phyloP scores from a whole-genome alignment of 2,329 filamentous ascomycete genomes.

The Pyrenochaeta sp. region DNA sequence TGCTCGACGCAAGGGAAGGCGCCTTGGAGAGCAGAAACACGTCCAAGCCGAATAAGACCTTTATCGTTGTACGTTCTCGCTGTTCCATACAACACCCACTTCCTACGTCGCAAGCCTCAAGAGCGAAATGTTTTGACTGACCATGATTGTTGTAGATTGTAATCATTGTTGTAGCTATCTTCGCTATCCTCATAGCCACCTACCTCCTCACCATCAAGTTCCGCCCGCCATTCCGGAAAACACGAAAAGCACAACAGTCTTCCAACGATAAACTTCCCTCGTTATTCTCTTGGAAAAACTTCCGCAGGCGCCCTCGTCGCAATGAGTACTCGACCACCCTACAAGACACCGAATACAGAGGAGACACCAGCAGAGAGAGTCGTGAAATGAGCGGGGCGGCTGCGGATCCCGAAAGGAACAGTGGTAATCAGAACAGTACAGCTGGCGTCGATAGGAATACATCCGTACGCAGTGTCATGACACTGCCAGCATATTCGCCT shows the following conservation, averaged over 20 bases:
- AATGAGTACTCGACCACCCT: constrained; percentile 45
- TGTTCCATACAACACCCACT: background rate
- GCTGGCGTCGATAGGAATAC: constrained; percentile 77
- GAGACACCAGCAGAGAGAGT: constrained; percentile 28
- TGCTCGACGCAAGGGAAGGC: constrained; percentile 26
- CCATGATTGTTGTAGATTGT: constrained; percentile 28
- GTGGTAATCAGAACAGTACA: constrained; percentile 44
- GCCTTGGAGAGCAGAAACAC: constrained; percentile 29
- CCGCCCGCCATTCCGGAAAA: constrained; percentile 22
- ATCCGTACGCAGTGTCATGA: constrained; percentile 92
- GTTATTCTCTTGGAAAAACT: constrained; percentile 41
- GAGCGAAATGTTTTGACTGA: constrained; percentile 13
- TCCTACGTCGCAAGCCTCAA: background rate
- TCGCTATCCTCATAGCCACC: constrained; percentile 43
- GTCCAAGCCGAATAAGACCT: constrained; percentile 31
- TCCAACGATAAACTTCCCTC: constrained; percentile 39
- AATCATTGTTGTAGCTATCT: constrained; percentile 38
- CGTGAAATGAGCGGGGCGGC: constrained; percentile 42
- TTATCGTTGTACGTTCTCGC: constrained; percentile 38
- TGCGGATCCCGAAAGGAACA: constrained; percentile 36
- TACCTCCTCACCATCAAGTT: constrained; percentile 39
- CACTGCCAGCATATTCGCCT: constrained; percentile 82
- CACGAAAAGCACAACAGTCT: constrained; percentile 18
- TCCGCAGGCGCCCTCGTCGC: constrained; percentile 35
- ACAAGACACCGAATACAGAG: constrained; percentile 42